phyloP scores from a whole-genome alignment of 306 rosid genomes.

The Macrotyloma uniflorum region DNA sequence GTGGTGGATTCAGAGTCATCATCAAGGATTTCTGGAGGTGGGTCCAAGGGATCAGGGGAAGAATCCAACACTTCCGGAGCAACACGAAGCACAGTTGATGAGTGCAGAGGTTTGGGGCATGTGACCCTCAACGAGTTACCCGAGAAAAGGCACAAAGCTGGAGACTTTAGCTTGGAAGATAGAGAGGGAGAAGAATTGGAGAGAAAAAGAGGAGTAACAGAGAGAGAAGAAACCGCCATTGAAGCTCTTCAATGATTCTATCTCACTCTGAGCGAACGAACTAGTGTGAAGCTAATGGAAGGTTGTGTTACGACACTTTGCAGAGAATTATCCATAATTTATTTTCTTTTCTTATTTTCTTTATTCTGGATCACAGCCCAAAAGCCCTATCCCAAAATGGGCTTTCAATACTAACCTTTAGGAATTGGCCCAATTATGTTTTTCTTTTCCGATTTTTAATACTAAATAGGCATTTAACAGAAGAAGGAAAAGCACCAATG shows the following conservation, averaged over 20 bases:
- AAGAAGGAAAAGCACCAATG: no score
- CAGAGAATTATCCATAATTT: constrained; percentile 51
- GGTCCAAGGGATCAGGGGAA: constrained; percentile 47
- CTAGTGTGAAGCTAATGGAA: neutral
- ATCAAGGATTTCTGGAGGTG: constrained; percentile 48
- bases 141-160: constrained; percentile 41
- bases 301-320: neutral
- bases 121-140: constrained; percentile 44
- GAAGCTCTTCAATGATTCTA: constrained; percentile 34
- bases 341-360: neutral
- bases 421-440: no score
- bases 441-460: no score
- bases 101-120: constrained; percentile 46
- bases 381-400: neutral
- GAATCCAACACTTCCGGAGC: constrained; percentile 76
- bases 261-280: neutral
- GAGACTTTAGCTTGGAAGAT: constrained; percentile 44
- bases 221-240: constrained; percentile 80
- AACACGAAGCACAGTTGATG: constrained; percentile 59
- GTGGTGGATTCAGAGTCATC: constrained; percentile 45
- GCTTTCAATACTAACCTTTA: neutral
- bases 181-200: constrained; percentile 51
- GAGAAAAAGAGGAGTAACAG: constrained; percentile 59
- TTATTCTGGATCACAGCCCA: neutral
- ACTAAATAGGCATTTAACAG: no score